Base-by-base conservation (phyloP, 352 stramenopile species). In the Elongisporangium undulatum region DNA sequence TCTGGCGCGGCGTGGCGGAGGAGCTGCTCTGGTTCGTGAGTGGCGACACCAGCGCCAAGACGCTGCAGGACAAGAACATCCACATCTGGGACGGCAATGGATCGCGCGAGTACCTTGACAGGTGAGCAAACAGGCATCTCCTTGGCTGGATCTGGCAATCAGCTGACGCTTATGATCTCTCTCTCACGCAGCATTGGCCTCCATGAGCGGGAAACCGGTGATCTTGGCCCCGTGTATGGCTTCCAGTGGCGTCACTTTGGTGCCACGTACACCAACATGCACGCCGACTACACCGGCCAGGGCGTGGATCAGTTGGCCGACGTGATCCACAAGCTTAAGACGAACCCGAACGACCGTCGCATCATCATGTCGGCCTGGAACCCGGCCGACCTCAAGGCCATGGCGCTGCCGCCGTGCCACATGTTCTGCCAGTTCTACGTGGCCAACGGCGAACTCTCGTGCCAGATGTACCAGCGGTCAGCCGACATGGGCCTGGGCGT, bases 21-120 rank as follows among this genome's bases (percentile, higher is more conserved):
- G 98, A 99, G 74, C 75, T 99, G 38, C 75, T 99, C 45, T 99
- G 97, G 97, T 99, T 99, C 73, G 93, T 99, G 66, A 87, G 82
- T 51, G 97, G 97, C n/a, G 91, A 95, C 63, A 99, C 97, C 20
- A 98, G 96, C 68, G 95, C 95, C 4, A 98, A 98, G 69, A 91
- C 96, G 50, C 75, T 99, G 6, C 79, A 95, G 70, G 91, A 98
- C 58, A 99, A 99, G 77, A 81, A 97, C 62, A 98, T 99, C 71
- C 97, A 99, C 67, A 99, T 99, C 66, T 99, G 98, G 98, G 97
- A 99, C 74, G 97, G 97, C 41, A 99, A 99, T 78, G 97, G 94
- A 34, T 99, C 93, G 2, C 85, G 96, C 7, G 96, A 99, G 64
- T 98, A 95, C 64, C 68, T 98, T 12, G 89, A 97, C 66, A 92